phyloP scores from a whole-genome alignment of 495 filamentous ascomycete species.

The Sordaria brevicollis region DNA sequence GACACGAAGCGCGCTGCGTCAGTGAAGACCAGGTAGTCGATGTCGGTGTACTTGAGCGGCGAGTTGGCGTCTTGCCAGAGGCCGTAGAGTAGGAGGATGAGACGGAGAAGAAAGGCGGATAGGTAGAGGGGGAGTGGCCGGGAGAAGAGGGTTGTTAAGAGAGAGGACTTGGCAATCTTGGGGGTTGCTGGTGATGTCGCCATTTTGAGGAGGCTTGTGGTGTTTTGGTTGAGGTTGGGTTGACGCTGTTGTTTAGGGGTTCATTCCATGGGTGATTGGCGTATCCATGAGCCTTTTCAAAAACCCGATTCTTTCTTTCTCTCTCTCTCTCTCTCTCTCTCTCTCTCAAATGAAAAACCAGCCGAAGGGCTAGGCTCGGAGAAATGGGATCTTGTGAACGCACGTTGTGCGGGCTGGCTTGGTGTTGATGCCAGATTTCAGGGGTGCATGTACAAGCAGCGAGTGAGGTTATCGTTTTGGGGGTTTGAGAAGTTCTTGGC shows the following conservation, averaged over 20 bases:
- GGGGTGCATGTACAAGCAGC: not conserved
- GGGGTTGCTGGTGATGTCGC: not conserved
- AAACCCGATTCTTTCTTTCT: not conserved
- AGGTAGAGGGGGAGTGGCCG: slow-evolving; percentile 50
- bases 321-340: too few relatives aligned
- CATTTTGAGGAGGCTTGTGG: not conserved
- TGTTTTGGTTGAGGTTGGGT: not conserved
- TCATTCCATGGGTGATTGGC: not conserved
- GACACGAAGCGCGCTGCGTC: slow-evolving; percentile 78
- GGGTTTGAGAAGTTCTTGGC: not conserved
- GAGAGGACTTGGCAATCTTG: slow-evolving; percentile 7
- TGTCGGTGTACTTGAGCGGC: slow-evolving; percentile 92
- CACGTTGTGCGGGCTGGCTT: not conserved
- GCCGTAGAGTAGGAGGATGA: slow-evolving; percentile 70
- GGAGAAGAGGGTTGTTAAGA: slow-evolving; percentile 20
- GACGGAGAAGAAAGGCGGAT: slow-evolving; percentile 56
- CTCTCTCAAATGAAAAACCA: too few relatives aligned
- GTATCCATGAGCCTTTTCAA: not conserved
- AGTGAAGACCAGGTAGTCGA: slow-evolving; percentile 99
- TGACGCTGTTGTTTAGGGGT: not conserved
- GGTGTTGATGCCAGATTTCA: not conserved
- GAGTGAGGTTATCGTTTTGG: not conserved
- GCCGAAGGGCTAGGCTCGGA: too few relatives aligned
- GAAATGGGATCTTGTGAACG: not conserved
- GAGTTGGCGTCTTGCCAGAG: slow-evolving; percentile 84